Conservation (phyloP, 140 eudicot species). For the Oenanthe javanica region DNA sequence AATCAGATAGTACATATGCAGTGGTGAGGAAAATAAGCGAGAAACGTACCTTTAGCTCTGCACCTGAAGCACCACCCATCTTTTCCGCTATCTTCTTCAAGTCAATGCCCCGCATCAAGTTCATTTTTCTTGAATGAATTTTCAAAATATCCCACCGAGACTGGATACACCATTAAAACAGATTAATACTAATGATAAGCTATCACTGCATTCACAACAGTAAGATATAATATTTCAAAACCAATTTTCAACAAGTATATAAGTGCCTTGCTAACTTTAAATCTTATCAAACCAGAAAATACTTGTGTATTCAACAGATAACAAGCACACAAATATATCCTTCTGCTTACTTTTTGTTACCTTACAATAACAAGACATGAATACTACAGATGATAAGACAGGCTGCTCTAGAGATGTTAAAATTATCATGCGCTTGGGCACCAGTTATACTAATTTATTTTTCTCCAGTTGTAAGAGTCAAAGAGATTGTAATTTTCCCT, state of each 20-base stretch:
- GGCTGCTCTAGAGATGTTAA: too few species aligned
- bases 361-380: too few species aligned
- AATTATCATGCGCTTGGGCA: too few species aligned
- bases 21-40: background rate
- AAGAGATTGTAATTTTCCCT: too few species aligned
- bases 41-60: constrained; percentile 49
- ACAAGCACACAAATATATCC: too few species aligned
- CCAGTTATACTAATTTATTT: too few species aligned
- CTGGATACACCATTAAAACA: constrained; percentile 21
- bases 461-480: too few species aligned
- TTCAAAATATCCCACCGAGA: constrained; percentile 46
- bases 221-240: too few species aligned
- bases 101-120: constrained; percentile 58
- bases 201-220: background rate
- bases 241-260: too few species aligned
- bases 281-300: background rate
- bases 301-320: too few species aligned
- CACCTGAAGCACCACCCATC: constrained; percentile 66
- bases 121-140: constrained; percentile 58
- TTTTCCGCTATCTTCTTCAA: constrained; percentile 58
- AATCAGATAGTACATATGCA: background rate
- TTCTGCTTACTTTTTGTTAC: too few species aligned
- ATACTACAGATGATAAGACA: too few species aligned
- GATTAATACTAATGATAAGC: background rate
- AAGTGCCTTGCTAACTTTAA: background rate